Evolutionary conservation across 1,284 basidiomycete species (phyloP), one percentile per base, ranked within the genome.

Genomic region (Sporisorium sorghi): DNA sequence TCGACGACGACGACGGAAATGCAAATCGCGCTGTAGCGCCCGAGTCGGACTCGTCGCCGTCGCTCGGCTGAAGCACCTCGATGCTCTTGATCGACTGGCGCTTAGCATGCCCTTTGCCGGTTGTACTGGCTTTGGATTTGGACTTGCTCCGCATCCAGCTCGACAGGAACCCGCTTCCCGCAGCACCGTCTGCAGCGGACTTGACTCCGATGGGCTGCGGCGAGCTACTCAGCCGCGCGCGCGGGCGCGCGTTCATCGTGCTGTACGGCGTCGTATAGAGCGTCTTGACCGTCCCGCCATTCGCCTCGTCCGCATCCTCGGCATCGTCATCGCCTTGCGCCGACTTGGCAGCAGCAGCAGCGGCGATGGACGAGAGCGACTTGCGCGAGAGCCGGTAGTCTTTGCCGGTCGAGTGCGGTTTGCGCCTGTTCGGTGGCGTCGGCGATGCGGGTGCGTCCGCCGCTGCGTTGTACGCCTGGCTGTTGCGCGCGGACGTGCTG

Each of bases 31-130:
- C 37, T 8, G 37, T 7, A 3, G 35, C 52, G n/a, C 37, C 33
- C 1, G 30, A 8, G 14, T 54, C 52, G 11, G 46, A 35, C 21
- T 62, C 67, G 14, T 53, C 35, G 5, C n/a, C 52, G 42, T 73
- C 65, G 33, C 40, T 39, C 1, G 46, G 42, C 43, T 76, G 69
- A 23, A 76, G 69, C 32, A 76, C 65, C n/a, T 76, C 71, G 46
- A 75, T 77, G 63, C 66, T 69, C 46, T 58, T 54, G 37, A 77
- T 75, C 23, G 59, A 64, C 30, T 68, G 64, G 6, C 72, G 47
- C 30, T 77, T 77, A 12, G 19, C 14, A 54, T 75, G 73, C 1
- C 58, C 61, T 14, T n/a, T 1, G 19, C 44, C 11, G 7, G 32
- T 17, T 35, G 39, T 24, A 19, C 17, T 2, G 24, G n/a, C 32